Base-by-base conservation (phyloP, 2,329 filamentous ascomycete species). In the Exophiala calicioides region DNA sequence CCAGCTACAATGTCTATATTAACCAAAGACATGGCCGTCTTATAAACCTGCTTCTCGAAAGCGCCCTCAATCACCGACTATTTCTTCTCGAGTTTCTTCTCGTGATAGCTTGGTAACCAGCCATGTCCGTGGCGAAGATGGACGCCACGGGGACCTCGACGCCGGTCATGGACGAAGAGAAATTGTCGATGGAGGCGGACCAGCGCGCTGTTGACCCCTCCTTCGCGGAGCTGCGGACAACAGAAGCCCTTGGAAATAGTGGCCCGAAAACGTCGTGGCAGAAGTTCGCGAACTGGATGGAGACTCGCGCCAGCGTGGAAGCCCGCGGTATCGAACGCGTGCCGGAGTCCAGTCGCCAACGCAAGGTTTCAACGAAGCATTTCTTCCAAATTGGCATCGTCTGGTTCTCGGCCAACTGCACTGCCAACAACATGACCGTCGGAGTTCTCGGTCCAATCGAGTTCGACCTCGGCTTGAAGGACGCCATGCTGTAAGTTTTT, bases 371-470 rank as follows among this genome's bases (percentile, higher is more conserved):
- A 21, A 77, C 82, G 58, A 74, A 79, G 10, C 75, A 80, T 54
- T 79, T 80, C 58, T 64, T 74, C 30, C 79, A 82, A 61, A 73
- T 79, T 15, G 73, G 72, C 13, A 62, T 81, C 35, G 64, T 85
- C 38, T 84, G 80, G 81, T 73, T 82, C 52, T 79, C 76, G 7
- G 75, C 82, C 62, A 84, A 84, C 58, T 67, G 83, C 5, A 77
- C 79, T 3, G 77, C 80, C 19, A 82, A 82, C 64, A 83, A 84
- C 53, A 75, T 84, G 36, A 81, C 79, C 0, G 68, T 84, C n/a
- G 81, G 79, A 1, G 81, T 82, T 73, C 70, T 84, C 15, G 81
- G 80, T 0, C 39, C 39, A 8, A 34, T 42, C 30, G 39, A 32
- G 30, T 42, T 33, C 39, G 1, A 34, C 30, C 39, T 42, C 1